Percentiles rank a stretch among this genome's conserved stretches.
These are phyloP conservation scores for Crithidia expoeki DNA, from an alignment of 208 protist genomes.

Conservation along the genomic window DNA sequence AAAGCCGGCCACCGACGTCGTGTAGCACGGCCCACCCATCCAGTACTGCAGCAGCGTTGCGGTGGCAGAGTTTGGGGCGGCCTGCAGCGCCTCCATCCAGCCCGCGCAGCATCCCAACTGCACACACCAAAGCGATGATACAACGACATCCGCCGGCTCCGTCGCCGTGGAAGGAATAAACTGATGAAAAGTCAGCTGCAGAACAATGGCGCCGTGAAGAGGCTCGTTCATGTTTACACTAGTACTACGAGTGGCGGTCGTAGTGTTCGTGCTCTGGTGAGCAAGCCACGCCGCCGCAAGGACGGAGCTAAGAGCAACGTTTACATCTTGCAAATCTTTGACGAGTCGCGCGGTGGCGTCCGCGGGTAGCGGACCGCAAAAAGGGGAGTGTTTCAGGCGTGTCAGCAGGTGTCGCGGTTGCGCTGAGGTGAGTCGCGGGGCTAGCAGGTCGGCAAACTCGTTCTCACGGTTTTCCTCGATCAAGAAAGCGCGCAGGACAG, in stretches of 20 bases:
- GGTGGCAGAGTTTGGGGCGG: constrained; percentile 12
- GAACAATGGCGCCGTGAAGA: constrained; percentile 30
- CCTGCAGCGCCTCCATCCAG: constrained; percentile 16
- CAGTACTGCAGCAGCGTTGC: constrained; percentile 32
- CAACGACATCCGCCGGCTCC: constrained; percentile 26
- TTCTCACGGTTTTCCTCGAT: constrained; percentile 21
- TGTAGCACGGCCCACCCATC: constrained; percentile 51
- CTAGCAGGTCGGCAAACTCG: constrained; percentile 38
- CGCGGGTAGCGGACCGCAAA: constrained; percentile 38
- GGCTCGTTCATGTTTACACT: background rate
- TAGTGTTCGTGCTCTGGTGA: background rate
- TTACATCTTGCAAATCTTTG: constrained; percentile 35
- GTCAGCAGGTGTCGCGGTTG: constrained; percentile 15
- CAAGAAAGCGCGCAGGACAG: constrained; percentile 34
- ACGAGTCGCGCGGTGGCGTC: constrained; percentile 31
- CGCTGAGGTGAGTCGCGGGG: background rate
- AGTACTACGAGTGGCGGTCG: background rate
- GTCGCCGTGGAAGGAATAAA: constrained; percentile 19
- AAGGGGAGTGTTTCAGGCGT: constrained; percentile 43
- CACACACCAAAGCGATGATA: constrained; percentile 51
- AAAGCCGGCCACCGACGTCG: constrained; percentile 30
- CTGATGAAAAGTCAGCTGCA: constrained; percentile 49
- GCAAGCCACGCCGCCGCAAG: constrained; percentile 6
- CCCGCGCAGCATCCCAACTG: constrained; percentile 22
- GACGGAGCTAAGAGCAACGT: constrained; percentile 24